These are phyloP conservation scores for Colletotrichum abscissum DNA, from an alignment of 2,329 filamentous ascomycete species.

Conservation along the genomic window DNA sequence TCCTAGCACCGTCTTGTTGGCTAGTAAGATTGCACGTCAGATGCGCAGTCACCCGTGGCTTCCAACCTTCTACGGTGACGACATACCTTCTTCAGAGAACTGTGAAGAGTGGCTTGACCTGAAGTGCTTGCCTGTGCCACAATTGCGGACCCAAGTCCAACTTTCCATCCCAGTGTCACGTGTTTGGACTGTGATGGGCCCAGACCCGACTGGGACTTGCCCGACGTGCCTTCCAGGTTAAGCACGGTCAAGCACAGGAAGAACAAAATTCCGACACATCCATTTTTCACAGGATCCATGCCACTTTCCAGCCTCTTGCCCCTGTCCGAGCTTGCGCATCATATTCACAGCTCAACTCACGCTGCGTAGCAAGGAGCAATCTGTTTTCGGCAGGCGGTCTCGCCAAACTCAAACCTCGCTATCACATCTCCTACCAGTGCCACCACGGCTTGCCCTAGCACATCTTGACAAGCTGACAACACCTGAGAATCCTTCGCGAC, in stretches of 20 bases:
- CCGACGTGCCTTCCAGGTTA: not conserved
- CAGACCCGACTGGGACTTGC: no score
- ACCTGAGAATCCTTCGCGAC: not conserved
- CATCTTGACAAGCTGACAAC: slow-evolving; percentile 9
- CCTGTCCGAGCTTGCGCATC: slow-evolving; percentile 1
- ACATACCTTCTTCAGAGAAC: not conserved
- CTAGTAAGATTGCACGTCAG: not conserved
- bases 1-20: not conserved
- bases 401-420: slow-evolving; percentile 26
- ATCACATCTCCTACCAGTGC: not conserved
- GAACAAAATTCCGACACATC: not conserved
- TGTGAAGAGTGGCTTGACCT: not conserved
- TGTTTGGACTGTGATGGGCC: not conserved
- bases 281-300: not conserved
- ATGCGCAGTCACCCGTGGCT: not conserved
- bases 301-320: not conserved
- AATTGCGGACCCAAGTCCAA: not conserved
- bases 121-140: not conserved
- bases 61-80: not conserved
- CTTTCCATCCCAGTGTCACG: not conserved
- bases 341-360: slow-evolving; percentile 11
- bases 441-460: slow-evolving; percentile 17
- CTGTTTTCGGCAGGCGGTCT: slow-evolving; percentile 36
- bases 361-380: slow-evolving; percentile 7
- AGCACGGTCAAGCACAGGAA: not conserved